Evolutionary conservation across 148 eudicot genomes (phyloP).

Genomic region (Camellia japonica): DNA sequence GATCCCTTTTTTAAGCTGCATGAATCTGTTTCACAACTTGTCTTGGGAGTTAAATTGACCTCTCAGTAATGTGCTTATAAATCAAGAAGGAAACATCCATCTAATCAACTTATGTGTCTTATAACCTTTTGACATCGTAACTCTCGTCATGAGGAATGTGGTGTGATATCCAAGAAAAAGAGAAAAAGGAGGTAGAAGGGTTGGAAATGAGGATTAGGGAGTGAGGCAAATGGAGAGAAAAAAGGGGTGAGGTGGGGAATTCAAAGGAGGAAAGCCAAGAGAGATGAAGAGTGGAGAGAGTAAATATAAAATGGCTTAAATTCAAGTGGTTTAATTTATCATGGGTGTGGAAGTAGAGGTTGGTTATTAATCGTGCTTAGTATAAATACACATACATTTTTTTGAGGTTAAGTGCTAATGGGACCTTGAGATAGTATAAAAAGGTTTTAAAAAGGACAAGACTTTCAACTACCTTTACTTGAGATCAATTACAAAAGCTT

Average conservation of each 20-base stretch:
- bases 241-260: not conserved
- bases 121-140: not conserved
- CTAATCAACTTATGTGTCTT: not conserved
- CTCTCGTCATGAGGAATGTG: not conserved
- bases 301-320: too few relatives aligned
- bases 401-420: too few relatives aligned
- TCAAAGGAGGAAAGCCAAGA: not conserved
- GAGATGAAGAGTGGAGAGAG: not conserved
- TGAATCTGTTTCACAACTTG: not conserved
- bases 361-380: not conserved
- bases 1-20: not conserved
- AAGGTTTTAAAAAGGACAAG: not conserved
- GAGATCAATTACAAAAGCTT: not conserved
- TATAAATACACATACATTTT: too few relatives aligned
- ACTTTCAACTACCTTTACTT: not conserved
- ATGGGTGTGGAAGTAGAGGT: not conserved
- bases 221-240: not conserved
- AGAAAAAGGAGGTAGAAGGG: not conserved
- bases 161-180: not conserved
- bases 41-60: not conserved
- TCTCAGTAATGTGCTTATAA: not conserved
- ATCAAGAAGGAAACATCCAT: not conserved
- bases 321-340: too few relatives aligned
- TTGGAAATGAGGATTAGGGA: not conserved
- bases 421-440: not conserved